Percentiles rank a stretch among this genome's conserved stretches.
Conservation (phyloP, 1,284 basidiomycete species). For the Cutaneotrichosporon mucoides region DNA sequence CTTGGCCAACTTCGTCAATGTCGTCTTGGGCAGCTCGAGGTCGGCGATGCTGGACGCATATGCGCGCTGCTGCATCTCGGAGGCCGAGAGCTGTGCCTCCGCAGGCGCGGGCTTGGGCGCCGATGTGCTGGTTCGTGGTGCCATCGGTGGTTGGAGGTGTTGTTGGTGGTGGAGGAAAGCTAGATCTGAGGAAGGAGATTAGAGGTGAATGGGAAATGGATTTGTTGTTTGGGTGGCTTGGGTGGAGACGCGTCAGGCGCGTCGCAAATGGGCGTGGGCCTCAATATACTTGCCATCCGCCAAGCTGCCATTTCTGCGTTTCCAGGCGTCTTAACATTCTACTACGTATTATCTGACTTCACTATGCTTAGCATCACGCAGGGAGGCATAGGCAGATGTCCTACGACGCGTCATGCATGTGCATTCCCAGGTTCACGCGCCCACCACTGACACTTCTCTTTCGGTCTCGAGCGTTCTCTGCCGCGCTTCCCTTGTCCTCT, state of each 20-base stretch:
- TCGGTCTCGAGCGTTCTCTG: not conserved
- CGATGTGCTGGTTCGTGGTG: constrained; percentile 2
- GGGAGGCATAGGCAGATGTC: too few species aligned
- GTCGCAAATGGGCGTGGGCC: too few species aligned
- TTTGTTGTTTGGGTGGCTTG: not conserved
- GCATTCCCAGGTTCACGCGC: not conserved
- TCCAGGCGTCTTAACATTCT: too few species aligned
- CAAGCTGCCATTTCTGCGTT: too few species aligned
- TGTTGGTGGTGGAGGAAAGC: not conserved
- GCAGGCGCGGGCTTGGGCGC: constrained; percentile 1
- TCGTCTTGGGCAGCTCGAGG: constrained; percentile 75
- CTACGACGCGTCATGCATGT: too few species aligned
- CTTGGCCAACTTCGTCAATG: constrained; percentile 78
- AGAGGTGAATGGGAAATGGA: too few species aligned
- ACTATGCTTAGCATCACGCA: too few species aligned
- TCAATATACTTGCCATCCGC: too few species aligned
- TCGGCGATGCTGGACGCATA: constrained; percentile 59
- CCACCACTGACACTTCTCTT: not conserved
- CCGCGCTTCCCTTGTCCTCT: not conserved
- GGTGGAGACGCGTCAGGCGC: not conserved
- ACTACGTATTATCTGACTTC: too few species aligned
- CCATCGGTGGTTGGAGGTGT: not conserved
- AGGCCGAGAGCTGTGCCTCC: not conserved
- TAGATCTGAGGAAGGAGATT: too few species aligned
- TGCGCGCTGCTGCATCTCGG: constrained; percentile 29